phyloP scores from a whole-genome alignment of 202 grass and related monocot species.

The Panicum virgatum region DNA sequence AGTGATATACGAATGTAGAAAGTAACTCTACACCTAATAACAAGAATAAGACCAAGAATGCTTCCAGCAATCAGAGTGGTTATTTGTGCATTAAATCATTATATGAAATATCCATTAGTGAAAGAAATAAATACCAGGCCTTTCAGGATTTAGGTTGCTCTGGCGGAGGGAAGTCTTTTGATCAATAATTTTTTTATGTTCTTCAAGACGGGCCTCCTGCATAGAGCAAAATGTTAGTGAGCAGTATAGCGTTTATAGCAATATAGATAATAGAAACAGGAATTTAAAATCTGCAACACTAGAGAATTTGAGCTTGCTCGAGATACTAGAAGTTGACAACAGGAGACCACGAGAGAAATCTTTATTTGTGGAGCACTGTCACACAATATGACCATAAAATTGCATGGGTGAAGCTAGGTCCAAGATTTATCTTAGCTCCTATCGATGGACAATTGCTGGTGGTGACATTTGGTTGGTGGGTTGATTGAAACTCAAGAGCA shows the following conservation, averaged over 20 bases:
- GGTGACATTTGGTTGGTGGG: neutral
- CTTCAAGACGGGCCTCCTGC: constrained; percentile 88
- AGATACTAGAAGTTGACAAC: constrained; percentile 10
- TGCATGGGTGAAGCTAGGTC: neutral
- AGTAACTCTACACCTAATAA: constrained; percentile 16
- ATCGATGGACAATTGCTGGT: neutral
- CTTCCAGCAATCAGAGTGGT: neutral
- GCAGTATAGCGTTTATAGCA: neutral
- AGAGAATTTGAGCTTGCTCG: neutral
- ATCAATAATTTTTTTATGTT: constrained; percentile 75
- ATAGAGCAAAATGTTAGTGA: constrained; percentile 26
- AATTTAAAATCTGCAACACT: neutral
- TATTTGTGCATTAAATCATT: neutral
- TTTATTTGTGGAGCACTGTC: neutral
- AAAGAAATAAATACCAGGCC: constrained; percentile 63
- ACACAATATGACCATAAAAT: neutral
- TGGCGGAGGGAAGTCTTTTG: constrained; percentile 70
- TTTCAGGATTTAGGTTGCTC: constrained; percentile 93
- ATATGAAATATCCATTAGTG: constrained; percentile 20
- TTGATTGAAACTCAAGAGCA: neutral
- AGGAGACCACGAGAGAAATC: neutral
- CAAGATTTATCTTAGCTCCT: neutral
- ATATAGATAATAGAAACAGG: constrained; percentile 29
- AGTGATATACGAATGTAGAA: neutral
- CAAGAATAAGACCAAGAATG: constrained; percentile 21